Conservation (phyloP, 2,329 filamentous ascomycete genomes). For the Calonectria naviculata region DNA sequence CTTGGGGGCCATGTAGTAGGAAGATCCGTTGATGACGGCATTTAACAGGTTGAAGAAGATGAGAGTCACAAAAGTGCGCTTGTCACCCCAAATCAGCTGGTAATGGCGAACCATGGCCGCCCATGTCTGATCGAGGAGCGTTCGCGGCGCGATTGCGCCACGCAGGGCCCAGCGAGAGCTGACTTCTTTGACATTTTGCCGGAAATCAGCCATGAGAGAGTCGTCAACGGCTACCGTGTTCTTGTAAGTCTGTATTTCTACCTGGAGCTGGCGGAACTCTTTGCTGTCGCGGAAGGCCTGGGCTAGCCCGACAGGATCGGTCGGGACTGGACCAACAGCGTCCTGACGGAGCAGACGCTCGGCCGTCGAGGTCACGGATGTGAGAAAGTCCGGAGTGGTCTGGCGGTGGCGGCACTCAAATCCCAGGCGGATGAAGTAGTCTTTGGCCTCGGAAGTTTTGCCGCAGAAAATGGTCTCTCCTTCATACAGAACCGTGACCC, state of each 20-base stretch:
- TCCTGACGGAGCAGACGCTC: not conserved
- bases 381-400: not conserved
- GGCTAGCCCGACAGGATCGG: not conserved
- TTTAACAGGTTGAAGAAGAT: not conserved
- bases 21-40: not conserved
- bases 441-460: not conserved
- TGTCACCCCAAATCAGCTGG: not conserved
- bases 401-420: not conserved
- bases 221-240: not conserved
- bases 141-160: not conserved
- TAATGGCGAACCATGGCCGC: not conserved
- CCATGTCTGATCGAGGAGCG: not conserved
- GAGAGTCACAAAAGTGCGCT: not conserved
- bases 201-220: not conserved
- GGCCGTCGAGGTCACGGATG: not conserved
- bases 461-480: not conserved
- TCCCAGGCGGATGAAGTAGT: not conserved
- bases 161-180: not conserved
- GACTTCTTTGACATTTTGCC: not conserved
- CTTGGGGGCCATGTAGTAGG: not conserved
- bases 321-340: not conserved
- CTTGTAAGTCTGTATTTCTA: not conserved
- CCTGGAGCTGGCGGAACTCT: not conserved
- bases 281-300: not conserved
- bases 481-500: not conserved